Evolutionary conservation across 345 rosid genomes (phyloP).

Genomic region (Boechera stricta): DNA sequence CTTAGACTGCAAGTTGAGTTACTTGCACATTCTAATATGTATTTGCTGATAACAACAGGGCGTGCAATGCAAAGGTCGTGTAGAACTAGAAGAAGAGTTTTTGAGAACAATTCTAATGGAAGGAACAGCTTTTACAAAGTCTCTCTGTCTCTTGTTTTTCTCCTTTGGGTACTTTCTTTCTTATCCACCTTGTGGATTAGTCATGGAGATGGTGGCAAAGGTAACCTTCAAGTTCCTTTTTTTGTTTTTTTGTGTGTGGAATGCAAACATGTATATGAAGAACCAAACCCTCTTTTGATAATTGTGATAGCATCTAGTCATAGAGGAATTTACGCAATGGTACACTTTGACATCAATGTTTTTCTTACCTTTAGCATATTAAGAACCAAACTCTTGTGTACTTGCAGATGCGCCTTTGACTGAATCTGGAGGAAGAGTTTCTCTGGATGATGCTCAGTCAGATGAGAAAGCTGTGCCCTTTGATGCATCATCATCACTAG

Average conservation of each 20-base stretch:
- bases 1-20: background rate
- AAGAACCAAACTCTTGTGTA: conserved; percentile 21
- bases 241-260: background rate
- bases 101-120: conserved; percentile 45
- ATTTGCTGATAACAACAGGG: conserved; percentile 44
- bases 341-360: background rate
- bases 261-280: background rate
- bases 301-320: background rate
- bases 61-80: conserved; percentile 91
- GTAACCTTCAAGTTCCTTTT: conserved; percentile 43
- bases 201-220: conserved; percentile 61
- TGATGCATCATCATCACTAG: conserved; percentile 39
- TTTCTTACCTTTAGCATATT: conserved; percentile 1
- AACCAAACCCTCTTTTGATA: background rate
- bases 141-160: conserved; percentile 73
- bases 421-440: conserved; percentile 40
- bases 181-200: conserved; percentile 72
- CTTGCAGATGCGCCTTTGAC: conserved; percentile 57
- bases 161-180: conserved; percentile 75
- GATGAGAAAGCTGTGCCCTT: conserved; percentile 35
- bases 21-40: conserved; percentile 8
- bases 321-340: background rate
- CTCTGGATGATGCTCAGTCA: conserved; percentile 6
- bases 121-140: conserved; percentile 57
- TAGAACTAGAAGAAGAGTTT: conserved; percentile 75